Evolutionary conservation across 2,329 filamentous ascomycete genomes (phyloP), one percentile per base, ranked within the genome.

Genomic region (Diplodia mutila): DNA sequence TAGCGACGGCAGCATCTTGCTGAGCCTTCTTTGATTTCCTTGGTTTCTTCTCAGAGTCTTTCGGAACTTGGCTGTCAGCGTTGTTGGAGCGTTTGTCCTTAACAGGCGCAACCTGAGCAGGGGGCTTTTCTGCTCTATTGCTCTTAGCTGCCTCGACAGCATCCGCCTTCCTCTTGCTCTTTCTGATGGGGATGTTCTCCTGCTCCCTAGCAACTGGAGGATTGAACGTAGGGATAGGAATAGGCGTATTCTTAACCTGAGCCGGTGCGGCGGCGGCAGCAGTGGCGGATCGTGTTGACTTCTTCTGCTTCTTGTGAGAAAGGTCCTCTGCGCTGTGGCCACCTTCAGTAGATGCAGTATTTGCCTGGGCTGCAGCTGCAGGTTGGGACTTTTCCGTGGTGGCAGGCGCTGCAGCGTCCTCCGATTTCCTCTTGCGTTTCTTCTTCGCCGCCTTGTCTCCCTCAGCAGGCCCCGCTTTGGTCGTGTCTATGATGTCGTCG

Each of bases 361-460:
- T 29, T 29, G 53, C 53, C 4, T 37, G 27, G 14, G 29, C 53
- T 9, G 46, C 54, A 29, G 42, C 9, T 12, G 42, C 65, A n/a
- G 52, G 25, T 32, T 57, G 51, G 9, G 29, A 14, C 23, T 14
- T 52, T 7, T 39, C 53, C 48, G n/a, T 54, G 1, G 23, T 42
- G 7, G 42, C 18, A 11, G 51, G 5, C 23, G n/a, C 3, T 2
- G 57, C 42, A 55, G 48, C 37, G 12, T 63, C 66, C 23, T 63
- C 59, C 4, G 55, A 49, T 23, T 55, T 67, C 32, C 57, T 61
- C 66, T 67, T 67, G 48, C 66, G 55, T 23, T 67, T 67, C 49
- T 67, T 67, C 12, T 18, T 63, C 18, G 25, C 25, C 11, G 34
- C 21, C 25, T 57, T 54, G 9, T 61, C 32, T 9, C 51, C 49